These are phyloP conservation scores for Trifolium repens DNA, from an alignment of 306 rosid species.

Conservation along the genomic window DNA sequence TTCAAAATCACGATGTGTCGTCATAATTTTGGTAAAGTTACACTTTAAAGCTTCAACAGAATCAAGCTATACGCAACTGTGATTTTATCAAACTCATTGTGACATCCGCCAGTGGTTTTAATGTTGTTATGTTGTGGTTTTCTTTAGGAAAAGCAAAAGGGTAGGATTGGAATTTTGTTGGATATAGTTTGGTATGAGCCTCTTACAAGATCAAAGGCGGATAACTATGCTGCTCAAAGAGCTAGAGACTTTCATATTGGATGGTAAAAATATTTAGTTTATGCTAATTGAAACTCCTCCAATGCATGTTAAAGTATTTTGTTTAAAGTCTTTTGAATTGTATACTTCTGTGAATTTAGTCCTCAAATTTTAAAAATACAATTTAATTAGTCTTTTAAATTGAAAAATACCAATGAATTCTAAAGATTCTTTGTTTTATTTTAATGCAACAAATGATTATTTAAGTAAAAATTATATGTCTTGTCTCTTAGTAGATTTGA, in stretches of 20 bases:
- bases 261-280: conserved; percentile 62
- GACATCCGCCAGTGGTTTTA: background rate
- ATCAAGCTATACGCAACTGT: background rate
- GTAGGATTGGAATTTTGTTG: conserved; percentile 80
- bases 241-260: conserved; percentile 94
- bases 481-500: too few relatives aligned
- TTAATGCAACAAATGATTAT: too few relatives aligned
- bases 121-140: conserved; percentile 17
- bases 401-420: too few relatives aligned
- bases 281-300: background rate
- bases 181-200: conserved; percentile 95
- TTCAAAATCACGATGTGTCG: background rate
- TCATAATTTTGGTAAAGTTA: background rate
- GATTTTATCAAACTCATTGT: background rate
- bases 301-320: background rate
- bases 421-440: too few relatives aligned
- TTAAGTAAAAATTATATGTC: too few relatives aligned
- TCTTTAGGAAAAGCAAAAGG: conserved; percentile 72
- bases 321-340: background rate
- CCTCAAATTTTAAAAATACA: too few relatives aligned
- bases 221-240: conserved; percentile 88
- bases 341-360: too few relatives aligned
- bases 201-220: conserved; percentile 88
- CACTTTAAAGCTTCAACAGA: background rate
- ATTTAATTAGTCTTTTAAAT: too few relatives aligned